A percentile compares a stretch with the other conserved stretches of the same genome.
phyloP scores from a whole-genome alignment of 352 stramenopile genomes.

The Phytopythium chamaehyphon region DNA sequence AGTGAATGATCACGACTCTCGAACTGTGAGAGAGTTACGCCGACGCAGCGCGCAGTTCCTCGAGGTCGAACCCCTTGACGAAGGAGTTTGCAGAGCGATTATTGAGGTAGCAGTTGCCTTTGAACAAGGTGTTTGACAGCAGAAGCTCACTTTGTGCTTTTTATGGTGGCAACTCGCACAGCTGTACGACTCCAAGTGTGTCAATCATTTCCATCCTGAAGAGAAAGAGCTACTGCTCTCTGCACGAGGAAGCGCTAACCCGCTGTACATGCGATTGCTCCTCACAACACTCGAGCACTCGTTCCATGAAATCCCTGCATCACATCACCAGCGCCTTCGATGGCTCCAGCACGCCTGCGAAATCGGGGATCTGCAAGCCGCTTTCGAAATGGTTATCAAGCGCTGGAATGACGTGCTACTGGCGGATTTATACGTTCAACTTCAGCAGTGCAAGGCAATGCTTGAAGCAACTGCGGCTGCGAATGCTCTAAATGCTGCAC shows the following conservation, averaged over 20 bases:
- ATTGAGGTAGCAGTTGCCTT: constrained; percentile 27
- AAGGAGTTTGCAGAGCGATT: constrained; percentile 55
- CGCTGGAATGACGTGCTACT: constrained; percentile 75
- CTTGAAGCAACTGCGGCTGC: background rate
- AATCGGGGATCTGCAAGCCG: constrained; percentile 34
- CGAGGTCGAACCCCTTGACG: constrained; percentile 64
- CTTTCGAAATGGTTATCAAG: constrained; percentile 69
- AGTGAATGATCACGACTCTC: constrained; percentile 41
- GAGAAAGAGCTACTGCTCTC: constrained; percentile 42
- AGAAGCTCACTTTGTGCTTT: background rate
- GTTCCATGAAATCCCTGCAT: constrained; percentile 4
- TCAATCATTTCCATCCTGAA: constrained; percentile 18
- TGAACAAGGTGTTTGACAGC: background rate
- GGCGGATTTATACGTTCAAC: constrained; percentile 40
- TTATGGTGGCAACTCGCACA: constrained; percentile 5
- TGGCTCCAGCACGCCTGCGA: constrained; percentile 45
- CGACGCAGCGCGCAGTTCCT: constrained; percentile 58
- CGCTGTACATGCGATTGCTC: constrained; percentile 62
- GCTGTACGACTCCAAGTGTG: constrained; percentile 30
- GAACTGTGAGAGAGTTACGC: constrained; percentile 70
- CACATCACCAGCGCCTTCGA: constrained; percentile 17
- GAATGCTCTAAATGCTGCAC: background rate
- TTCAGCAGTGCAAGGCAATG: constrained; percentile 21
- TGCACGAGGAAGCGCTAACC: constrained; percentile 57
- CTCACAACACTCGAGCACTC: constrained; percentile 59